A percentile compares a stretch with the other conserved stretches of the same genome.
Evolutionary conservation across 495 filamentous ascomycete genomes (phyloP).

Genomic region (Cercophora samala): DNA sequence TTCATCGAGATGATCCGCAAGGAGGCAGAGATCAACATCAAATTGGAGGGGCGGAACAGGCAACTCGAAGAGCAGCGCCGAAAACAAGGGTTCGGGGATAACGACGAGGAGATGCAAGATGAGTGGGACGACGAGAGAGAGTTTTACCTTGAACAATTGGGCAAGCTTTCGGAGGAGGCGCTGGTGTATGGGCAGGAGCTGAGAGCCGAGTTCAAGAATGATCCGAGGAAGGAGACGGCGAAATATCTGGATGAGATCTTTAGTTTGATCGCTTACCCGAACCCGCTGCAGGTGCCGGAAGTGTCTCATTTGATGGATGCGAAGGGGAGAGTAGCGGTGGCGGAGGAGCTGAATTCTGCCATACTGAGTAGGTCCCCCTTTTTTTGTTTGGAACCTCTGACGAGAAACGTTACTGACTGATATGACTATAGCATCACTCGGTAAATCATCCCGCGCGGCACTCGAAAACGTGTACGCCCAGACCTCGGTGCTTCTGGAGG

Average conservation of each 20-base stretch:
- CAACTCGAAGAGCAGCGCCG: conserved; percentile 7
- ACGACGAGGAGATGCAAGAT: conserved; percentile 71
- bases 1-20: conserved; percentile 95
- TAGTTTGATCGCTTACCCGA: conserved; percentile 79
- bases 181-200: conserved; percentile 80
- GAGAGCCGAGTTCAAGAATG: conserved; percentile 67
- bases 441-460: conserved; percentile 83
- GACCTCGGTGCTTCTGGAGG: conserved; percentile 77
- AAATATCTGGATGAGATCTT: conserved; percentile 82
- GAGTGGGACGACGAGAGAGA: conserved; percentile 41
- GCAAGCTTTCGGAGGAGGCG: conserved; percentile 59
- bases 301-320: conserved; percentile 77
- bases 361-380: conserved; percentile 68
- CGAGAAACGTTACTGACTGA: not conserved
- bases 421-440: conserved; percentile 65
- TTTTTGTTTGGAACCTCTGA: not conserved
- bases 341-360: conserved; percentile 91
- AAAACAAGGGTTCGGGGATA: conserved; percentile 57
- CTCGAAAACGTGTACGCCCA: conserved; percentile 85
- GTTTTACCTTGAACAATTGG: conserved; percentile 41
- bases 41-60: conserved; percentile 36
- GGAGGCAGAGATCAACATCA: conserved; percentile 62
- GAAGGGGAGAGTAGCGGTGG: conserved; percentile 71
- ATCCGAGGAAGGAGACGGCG: conserved; percentile 62
- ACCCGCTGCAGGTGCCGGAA: conserved; percentile 71